Evolutionary conservation across 805 yeast species (phyloP), one percentile per base, ranked within the genome.

Genomic region (Hanseniaspora occidentalis): DNA sequence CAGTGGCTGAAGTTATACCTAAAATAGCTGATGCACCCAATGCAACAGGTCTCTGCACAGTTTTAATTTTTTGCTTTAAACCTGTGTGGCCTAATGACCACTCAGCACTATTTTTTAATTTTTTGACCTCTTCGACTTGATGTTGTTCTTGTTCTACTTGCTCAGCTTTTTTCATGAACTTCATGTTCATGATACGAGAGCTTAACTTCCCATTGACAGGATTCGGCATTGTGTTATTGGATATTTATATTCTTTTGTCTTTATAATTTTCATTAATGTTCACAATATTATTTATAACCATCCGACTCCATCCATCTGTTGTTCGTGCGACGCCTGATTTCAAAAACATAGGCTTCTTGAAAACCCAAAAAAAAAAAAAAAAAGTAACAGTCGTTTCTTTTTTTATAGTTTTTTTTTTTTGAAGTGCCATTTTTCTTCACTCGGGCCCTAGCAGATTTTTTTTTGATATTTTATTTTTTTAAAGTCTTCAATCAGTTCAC

Each of bases 171-270:
- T 57, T 64, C 77, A 75, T 73, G 64, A 76, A 77, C 67, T 84
- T 84, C 95, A 84, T 84, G 71, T 79, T 80, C 76, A 79, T 65
- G 50, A 84, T 83, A 51, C 85, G 70, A 50, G 74, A 73, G 21
- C 92, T 80, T 43, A 76, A 61, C 36, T 58, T 56, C 13, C 61
- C 65, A 33, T 53, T 54, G 13, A 53, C 52, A 18, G 46, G 46
- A 33, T 47, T 37, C 48, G 56, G 50, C 53, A 33, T 37, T 13
- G 16, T 45, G 18, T 6, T 17, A 18, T 16, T 18, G 18, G n/a
- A n/a, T n/a, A n/a, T n/a, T n/a, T n/a, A n/a, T n/a, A n/a, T n/a
- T 39, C 45, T 4, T 23, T 33, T 21, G 19, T 14, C 31, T 26
- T 31, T 10, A 22, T 26, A 13, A 4, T 24, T 18, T 23, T 13